Evolutionary conservation across 2,329 filamentous ascomycete genomes (phyloP).

Genomic region (Neocucurbitaria cava): DNA sequence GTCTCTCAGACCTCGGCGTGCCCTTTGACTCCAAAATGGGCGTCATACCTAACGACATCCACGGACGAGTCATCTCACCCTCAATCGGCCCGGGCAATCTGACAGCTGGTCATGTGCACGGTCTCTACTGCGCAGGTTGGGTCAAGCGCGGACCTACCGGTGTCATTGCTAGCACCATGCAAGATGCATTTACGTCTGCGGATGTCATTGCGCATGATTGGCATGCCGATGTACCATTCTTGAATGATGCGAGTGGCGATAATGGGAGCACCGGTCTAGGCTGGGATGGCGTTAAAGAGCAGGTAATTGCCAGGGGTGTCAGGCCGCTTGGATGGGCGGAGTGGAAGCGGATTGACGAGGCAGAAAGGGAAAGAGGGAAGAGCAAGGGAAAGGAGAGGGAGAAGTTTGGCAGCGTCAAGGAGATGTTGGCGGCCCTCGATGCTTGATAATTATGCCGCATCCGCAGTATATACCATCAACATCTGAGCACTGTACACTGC

Average conservation of each 20-base stretch:
- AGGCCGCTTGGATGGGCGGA: constrained; percentile 79
- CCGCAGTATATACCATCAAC: neutral
- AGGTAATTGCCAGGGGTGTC: constrained; percentile 63
- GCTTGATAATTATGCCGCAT: constrained; percentile 8
- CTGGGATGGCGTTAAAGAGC: constrained; percentile 77
- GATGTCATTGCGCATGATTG: constrained; percentile 86
- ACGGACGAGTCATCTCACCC: constrained; percentile 71
- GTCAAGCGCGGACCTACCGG: constrained; percentile 94
- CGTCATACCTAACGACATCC: constrained; percentile 80
- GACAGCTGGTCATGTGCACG: constrained; percentile 63
- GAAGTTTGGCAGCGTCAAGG: constrained; percentile 63
- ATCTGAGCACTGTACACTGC: neutral
- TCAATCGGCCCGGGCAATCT: constrained; percentile 46
- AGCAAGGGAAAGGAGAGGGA: constrained; percentile 78
- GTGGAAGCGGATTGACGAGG: constrained; percentile 85
- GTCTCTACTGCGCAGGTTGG: constrained; percentile 94
- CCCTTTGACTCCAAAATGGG: constrained; percentile 78
- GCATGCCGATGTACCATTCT: constrained; percentile 57
- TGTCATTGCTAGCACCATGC: constrained; percentile 95
- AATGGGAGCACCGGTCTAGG: constrained; percentile 60
- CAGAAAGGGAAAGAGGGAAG: constrained; percentile 72
- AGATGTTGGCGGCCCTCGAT: constrained; percentile 62
- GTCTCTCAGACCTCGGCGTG: constrained; percentile 75
- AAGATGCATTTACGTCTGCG: constrained; percentile 88
- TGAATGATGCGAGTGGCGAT: constrained; percentile 51